Base-by-base conservation (phyloP, 768 basidiomycete species). In the Podaxis sp. region DNA sequence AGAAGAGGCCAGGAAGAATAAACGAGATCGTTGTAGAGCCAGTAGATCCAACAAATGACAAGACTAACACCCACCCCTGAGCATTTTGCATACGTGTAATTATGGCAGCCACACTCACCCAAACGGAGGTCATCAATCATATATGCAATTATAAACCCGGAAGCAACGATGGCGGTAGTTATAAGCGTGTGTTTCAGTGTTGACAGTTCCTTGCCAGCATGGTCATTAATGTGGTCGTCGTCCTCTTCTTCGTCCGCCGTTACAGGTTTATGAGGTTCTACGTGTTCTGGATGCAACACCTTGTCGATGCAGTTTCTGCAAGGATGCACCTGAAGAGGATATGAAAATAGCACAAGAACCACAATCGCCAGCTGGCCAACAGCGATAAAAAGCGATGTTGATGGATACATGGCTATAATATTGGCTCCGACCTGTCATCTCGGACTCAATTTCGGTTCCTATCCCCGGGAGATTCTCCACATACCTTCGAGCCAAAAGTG, bases 1-100 rank as follows among this genome's bases (percentile, higher is more conserved):
- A 97, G 70, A 97, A 90, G 53, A 95, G 74, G 1, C 93, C 95
- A 0, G 95, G 95, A 37, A 97, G 81, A 68, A 98, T 97, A 75
- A 98, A 98, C 1, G 93, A 95, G 61, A 98, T 93, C 18, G 95
- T 96, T 25, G 95, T 97, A 13, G 93, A 96, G 11, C 97, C 97
- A 0, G 95, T 98, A 23, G 94, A 89, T 1, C 97, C 97, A 38
- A 99, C 96, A 70, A 99, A 97, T 3, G 94, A 93, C 36, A 98
- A 80, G 13, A 98, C 96, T 93, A 68, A 27, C 55, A 58, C 63
- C 36, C 57, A 54, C 4, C 36, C 51, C 55, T 50, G 14, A 32
- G 38, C 36, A 2, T 13, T 25, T 37, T 52, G 37, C 38, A 10
- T 38, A 57, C 63, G 57, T 65, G 59, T 52, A 54, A 21, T 21